phyloP scores from a whole-genome alignment of 331 rosid species.

The Erythrophleum ivorense region DNA sequence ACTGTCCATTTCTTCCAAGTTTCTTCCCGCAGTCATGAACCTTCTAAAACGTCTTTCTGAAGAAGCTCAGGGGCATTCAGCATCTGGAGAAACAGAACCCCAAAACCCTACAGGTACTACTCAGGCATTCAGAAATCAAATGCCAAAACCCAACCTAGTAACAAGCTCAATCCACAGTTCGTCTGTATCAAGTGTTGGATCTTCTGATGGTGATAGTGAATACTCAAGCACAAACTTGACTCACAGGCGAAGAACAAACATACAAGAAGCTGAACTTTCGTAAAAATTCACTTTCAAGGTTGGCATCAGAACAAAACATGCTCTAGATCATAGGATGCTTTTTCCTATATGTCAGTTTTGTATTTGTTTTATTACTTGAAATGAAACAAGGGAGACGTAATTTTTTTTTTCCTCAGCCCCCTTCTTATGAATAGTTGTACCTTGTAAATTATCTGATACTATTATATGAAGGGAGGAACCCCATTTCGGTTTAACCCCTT shows the following conservation, averaged over 20 bases:
- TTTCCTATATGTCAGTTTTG: conserved; percentile 41
- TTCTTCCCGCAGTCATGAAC: conserved; percentile 83
- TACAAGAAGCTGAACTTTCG: conserved; percentile 52
- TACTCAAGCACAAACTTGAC: conserved; percentile 57
- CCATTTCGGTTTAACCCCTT: conserved; percentile 49
- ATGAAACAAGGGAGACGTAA: background rate
- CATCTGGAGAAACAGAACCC: conserved; percentile 44
- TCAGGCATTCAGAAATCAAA: conserved; percentile 55
- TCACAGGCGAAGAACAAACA: conserved; percentile 57
- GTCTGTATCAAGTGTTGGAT: conserved; percentile 54
- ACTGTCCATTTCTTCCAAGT: conserved; percentile 68
- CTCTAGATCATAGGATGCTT: conserved; percentile 28
- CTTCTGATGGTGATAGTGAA: conserved; percentile 52
- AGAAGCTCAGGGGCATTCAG: conserved; percentile 69
- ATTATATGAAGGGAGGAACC: conserved; percentile 39
- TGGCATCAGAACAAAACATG: conserved; percentile 34
- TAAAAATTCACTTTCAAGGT: conserved; percentile 26
- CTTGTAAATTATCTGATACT: conserved; percentile 34
- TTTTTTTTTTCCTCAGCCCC: conserved; percentile 6
- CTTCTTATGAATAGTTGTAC: background rate
- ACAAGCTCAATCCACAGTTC: conserved; percentile 55
- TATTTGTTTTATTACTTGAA: conserved; percentile 34
- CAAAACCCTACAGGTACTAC: conserved; percentile 46
- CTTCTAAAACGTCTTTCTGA: conserved; percentile 79
- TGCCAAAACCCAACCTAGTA: conserved; percentile 45